Conservation (phyloP, 2,329 filamentous ascomycete species). For the Penicillium sp. region DNA sequence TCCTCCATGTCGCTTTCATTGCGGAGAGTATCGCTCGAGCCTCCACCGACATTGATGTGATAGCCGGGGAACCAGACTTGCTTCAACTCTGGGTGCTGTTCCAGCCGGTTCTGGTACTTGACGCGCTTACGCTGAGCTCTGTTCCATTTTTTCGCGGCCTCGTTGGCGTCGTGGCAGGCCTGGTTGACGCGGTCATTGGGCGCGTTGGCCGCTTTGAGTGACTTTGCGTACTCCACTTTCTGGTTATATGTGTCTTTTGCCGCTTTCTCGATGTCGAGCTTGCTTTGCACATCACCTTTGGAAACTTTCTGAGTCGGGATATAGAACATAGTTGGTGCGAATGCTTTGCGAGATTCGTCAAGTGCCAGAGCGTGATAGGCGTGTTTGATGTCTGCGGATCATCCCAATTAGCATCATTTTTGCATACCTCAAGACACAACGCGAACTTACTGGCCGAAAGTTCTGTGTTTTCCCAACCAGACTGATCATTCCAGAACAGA, state of each 20-base stretch:
- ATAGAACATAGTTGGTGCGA: constrained; percentile 54
- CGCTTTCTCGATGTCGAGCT: background rate
- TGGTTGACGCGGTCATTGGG: constrained; percentile 16
- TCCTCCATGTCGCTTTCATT: constrained; percentile 25
- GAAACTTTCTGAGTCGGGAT: constrained; percentile 31
- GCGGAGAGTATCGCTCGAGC: constrained; percentile 33
- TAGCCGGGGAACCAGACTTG: constrained; percentile 58
- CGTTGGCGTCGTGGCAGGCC: constrained; percentile 12
- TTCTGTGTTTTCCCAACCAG: constrained; percentile 18
- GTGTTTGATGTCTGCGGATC: constrained; percentile 29
- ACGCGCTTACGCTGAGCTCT: constrained; percentile 10
- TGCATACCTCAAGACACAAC: background rate
- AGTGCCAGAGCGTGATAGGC: constrained; percentile 42
- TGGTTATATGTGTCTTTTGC: constrained; percentile 10
- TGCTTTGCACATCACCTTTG: constrained; percentile 7
- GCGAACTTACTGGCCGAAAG: constrained; percentile 16
- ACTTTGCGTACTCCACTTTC: constrained; percentile 8
- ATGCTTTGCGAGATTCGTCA: constrained; percentile 44
- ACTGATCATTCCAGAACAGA: background rate
- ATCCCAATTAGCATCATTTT: background rate
- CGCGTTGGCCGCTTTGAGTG: constrained; percentile 12
- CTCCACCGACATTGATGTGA: constrained; percentile 54
- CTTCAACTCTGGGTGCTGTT: constrained; percentile 36
- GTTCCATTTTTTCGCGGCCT: constrained; percentile 14
- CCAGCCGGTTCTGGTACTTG: constrained; percentile 12